These are phyloP conservation scores for Yamadazyma olivae DNA, from an alignment of 805 yeast species.

Conservation along the genomic window DNA sequence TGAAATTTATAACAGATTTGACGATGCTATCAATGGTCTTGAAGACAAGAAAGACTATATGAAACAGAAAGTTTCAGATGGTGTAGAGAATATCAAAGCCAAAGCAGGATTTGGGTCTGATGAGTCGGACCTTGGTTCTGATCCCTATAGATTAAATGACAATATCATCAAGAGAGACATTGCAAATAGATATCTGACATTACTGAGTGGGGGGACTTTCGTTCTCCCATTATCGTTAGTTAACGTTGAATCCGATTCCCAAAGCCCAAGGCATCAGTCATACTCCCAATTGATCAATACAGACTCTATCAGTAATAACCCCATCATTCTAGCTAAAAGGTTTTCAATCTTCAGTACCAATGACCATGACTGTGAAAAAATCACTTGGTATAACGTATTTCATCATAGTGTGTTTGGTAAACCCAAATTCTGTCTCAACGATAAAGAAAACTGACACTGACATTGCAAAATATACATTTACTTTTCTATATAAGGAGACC, in stretches of 20 bases:
- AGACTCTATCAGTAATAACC: background rate
- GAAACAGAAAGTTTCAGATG: conserved; percentile 2
- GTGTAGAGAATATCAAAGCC: conserved; percentile 4
- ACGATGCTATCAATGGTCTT: conserved; percentile 10
- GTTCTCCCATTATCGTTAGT: conserved; percentile 20
- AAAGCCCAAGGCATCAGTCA: no score
- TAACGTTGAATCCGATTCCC: no score
- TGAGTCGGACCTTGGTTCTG: conserved; percentile 5
- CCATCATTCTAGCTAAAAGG: conserved; percentile 6
- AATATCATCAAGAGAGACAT: conserved; percentile 6
- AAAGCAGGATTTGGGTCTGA: background rate
- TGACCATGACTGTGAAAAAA: conserved; percentile 39
- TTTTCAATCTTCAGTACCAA: conserved; percentile 16
- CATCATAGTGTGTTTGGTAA: conserved; percentile 50
- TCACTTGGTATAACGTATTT: conserved; percentile 52
- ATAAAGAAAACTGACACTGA: no score
- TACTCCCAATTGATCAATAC: conserved; percentile 16
- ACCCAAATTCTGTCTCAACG: conserved; percentile 31
- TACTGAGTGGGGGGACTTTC: conserved; percentile 11
- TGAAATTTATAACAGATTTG: conserved; percentile 12
- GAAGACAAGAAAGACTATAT: conserved; percentile 11
- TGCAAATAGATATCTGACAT: conserved; percentile 2
- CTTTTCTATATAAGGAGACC: background rate
- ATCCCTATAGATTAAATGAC: conserved; percentile 3
- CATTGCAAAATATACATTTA: no score